These are phyloP conservation scores for Aspergillus costaricaensis DNA, from an alignment of 2,329 filamentous ascomycete species.

Conservation along the genomic window DNA sequence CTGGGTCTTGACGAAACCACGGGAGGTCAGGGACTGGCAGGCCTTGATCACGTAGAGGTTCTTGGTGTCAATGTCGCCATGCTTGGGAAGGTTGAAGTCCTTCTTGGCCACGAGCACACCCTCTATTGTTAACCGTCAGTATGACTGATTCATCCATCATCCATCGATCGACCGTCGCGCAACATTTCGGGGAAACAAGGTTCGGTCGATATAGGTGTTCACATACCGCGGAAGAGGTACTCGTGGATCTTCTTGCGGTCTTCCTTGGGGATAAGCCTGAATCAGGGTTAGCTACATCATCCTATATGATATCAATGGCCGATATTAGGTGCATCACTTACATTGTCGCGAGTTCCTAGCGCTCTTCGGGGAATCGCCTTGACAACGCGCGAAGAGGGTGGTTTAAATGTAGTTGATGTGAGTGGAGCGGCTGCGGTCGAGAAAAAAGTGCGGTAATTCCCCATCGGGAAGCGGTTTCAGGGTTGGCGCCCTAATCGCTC, in stretches of 20 bases:
- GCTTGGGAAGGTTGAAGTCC: conserved; percentile 98
- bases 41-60: conserved; percentile 99
- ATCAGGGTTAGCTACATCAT: conserved; percentile 19
- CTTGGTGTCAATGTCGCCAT: conserved; percentile 98
- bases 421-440: conserved; percentile 35
- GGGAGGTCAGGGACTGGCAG: conserved; percentile 95
- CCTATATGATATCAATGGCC: conserved; percentile 1
- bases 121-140: conserved; percentile 49
- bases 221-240: conserved; percentile 92
- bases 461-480: conserved; percentile 30
- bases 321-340: conserved; percentile 29
- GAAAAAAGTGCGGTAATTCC: conserved; percentile 41
- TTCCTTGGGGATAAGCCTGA: conserved; percentile 97
- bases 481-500: conserved; percentile 33
- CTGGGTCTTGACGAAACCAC: conserved; percentile 99
- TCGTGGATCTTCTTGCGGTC: conserved; percentile 99
- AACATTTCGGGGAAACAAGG: conserved; percentile 9
- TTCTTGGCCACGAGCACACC: conserved; percentile 95
- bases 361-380: conserved; percentile 57
- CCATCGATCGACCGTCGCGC: neutral
- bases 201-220: conserved; percentile 19
- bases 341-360: conserved; percentile 58
- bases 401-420: conserved; percentile 37
- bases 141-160: neutral
- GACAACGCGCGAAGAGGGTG: conserved; percentile 46